A percentile compares a stretch with the other conserved stretches of the same genome.
These are phyloP conservation scores for Flaveria floridana DNA, from an alignment of 140 eudicot species.

Conservation along the genomic window DNA sequence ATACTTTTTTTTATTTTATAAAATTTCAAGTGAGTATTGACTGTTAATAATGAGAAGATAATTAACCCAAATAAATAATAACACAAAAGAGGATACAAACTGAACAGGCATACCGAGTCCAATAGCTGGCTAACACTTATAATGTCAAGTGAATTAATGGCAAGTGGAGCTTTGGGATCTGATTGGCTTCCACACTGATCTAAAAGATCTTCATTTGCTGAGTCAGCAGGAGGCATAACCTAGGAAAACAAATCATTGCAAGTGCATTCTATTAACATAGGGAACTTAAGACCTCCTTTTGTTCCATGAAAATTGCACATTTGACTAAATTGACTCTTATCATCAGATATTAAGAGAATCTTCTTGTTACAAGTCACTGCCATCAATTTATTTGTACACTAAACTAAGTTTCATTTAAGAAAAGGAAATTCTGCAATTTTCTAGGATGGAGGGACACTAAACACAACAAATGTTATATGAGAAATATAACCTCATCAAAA, in stretches of 20 bases:
- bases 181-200: slow-evolving; percentile 63
- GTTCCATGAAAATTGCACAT: not conserved
- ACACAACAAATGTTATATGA: slow-evolving; percentile 5
- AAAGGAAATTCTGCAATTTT: not conserved
- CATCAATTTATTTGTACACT: not conserved
- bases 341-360: not conserved
- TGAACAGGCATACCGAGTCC: slow-evolving; percentile 55
- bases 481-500: slow-evolving; percentile 58
- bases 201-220: slow-evolving; percentile 50
- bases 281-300: not conserved
- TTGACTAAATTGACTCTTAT: not conserved
- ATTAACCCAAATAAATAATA: not conserved
- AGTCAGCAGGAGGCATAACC: slow-evolving; percentile 43
- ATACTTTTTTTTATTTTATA: not conserved
- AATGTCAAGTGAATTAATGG: slow-evolving; percentile 60
- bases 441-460: not conserved
- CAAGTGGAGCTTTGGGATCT: slow-evolving; percentile 55
- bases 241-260: slow-evolving; percentile 28
- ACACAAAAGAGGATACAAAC: not conserved
- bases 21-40: not conserved
- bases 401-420: not conserved
- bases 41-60: not conserved
- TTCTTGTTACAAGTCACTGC: not conserved
- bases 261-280: not conserved
- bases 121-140: slow-evolving; percentile 72